These are phyloP conservation scores for Candida coleopterorum DNA, from an alignment of 805 yeast species.

Conservation along the genomic window DNA sequence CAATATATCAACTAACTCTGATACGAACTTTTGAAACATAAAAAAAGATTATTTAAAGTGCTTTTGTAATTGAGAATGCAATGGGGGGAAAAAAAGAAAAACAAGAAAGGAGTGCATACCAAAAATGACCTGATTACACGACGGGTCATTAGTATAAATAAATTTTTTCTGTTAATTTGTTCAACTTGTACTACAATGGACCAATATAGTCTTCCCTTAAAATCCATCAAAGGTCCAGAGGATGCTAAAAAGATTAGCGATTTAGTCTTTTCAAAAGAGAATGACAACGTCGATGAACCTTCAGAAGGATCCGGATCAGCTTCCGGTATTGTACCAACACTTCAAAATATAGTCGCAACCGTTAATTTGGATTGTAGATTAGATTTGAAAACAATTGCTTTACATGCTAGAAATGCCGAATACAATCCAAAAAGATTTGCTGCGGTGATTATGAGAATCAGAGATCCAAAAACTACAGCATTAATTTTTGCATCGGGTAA, in stretches of 20 bases:
- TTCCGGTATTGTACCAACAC: constrained; percentile 93
- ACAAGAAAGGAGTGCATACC: too few relatives aligned
- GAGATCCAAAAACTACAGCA: constrained; percentile 98
- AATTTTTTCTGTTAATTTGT: not conserved
- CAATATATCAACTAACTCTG: too few relatives aligned
- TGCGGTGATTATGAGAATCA: constrained; percentile 97
- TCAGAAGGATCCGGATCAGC: constrained; percentile 65
- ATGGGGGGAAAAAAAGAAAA: too few relatives aligned
- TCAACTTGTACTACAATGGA: not conserved
- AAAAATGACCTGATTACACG: not conserved
- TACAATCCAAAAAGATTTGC: constrained; percentile 98
- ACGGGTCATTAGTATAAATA: not conserved
- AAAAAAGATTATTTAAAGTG: too few relatives aligned
- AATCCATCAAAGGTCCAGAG: not conserved
- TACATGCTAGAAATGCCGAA: constrained; percentile 98
- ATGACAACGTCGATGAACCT: constrained; percentile 29
- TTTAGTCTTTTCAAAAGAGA: constrained; percentile 8
- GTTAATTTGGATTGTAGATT: constrained; percentile 94
- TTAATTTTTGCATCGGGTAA: constrained; percentile 97
- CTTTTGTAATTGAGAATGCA: too few relatives aligned
- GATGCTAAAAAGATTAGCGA: constrained; percentile 11
- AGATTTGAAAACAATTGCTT: constrained; percentile 93
- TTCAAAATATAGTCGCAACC: constrained; percentile 95
- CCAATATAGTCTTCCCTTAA: too few relatives aligned
- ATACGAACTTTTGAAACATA: too few relatives aligned